Base-by-base conservation (phyloP, 768 basidiomycete genomes). In the Boletus pseudo-olivaceus region DNA sequence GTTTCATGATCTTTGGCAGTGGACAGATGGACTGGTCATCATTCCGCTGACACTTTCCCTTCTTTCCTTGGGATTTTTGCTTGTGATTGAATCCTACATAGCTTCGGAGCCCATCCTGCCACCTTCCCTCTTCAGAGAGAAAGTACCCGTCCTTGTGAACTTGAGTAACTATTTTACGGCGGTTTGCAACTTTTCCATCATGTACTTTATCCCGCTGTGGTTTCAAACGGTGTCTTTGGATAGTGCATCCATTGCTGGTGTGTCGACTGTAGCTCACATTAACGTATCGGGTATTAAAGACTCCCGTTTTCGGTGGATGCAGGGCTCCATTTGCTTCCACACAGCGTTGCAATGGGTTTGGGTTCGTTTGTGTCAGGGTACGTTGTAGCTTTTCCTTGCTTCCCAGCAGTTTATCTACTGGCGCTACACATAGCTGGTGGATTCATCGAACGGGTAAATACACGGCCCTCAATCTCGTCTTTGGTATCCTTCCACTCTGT, bases 151-250 rank as follows among this genome's bases (percentile, higher is more conserved):
- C 12, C 51, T 60, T 7, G 51, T 56, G 11, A 8, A 30, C 40
- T 30, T 47, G 30, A 60, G 58, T 12, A 61, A 49, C 32, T 53
- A 17, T 17, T 60, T 60, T 32, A 1, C 47, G n/a, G 33, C 40
- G 3, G 10, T 50, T 26, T 55, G 58, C 60, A 61, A 61, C 47
- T 60, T 53, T 27, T 52, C 51, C 2, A 35, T 60, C 32, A 61
- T 50, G 40, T 61, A 52, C 45, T 61, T 61, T 23, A 17, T 61
- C 27, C 58, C 60, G 1, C 6, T 61, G 19, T 61, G 60, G 60
- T 61, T 61, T 35, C 43, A 61, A 32, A 60, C 54, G 0, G 60
- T 61, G 4, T 19, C 51, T 14, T 39, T 56, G 53, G 45, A 55
- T 2, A 61, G 48, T 37, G 58, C 54, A 26, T 45, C 54, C 3